Base-by-base conservation (phyloP, 345 rosid genomes). In the Acer yangbiense region DNA sequence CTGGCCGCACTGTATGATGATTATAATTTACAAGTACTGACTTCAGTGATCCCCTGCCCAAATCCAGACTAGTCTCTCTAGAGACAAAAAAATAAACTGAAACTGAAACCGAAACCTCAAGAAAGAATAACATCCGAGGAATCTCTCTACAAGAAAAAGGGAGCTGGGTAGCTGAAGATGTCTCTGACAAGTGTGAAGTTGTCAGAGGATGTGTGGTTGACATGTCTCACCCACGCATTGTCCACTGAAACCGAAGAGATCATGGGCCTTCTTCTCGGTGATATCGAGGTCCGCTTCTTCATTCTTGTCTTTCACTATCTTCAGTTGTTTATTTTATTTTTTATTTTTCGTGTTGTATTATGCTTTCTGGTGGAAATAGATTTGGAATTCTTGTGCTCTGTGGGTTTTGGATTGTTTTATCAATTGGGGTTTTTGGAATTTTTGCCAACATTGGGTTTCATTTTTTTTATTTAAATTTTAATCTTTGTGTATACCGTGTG, bases 221-320 rank as follows among this genome's bases (percentile, higher is more conserved):
- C 99, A 60, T 96, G 99, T 83, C 88, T 94, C 39, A 94, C 98
- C 41, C 99, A 96, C 82, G 97, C 98, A 84, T 86, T 96, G 86
- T 96, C 99, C 74, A 94, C 99, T 18, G 99, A 96, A 84, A 96
- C 98, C 44, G 99, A 96, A 80, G 99, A 96, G 83, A 96, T 96
- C 89, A 92, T 96, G 98, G 99, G 99, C 41, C 97, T 96, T 76
- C 98, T 96, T 71, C 99, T 96, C 74, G 99, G 99, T 72, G 99
- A 96, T 77, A 88, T 92, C 78, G 90, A 96, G 99, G 98, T 95
- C 61, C 13, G 25, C 2, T 73, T 50, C 69, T 55, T 12, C 16
- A 43, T 68, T 21, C 69, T 48, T 50, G 12, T 71, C 41, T 69
- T 18, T 52, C 68, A 23, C 63, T 18, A 12, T 73, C 72, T 50